A percentile compares a stretch with the other conserved stretches of the same genome.
These are phyloP conservation scores for Suillus luteus DNA, from an alignment of 768 basidiomycete species.

Conservation along the genomic window DNA sequence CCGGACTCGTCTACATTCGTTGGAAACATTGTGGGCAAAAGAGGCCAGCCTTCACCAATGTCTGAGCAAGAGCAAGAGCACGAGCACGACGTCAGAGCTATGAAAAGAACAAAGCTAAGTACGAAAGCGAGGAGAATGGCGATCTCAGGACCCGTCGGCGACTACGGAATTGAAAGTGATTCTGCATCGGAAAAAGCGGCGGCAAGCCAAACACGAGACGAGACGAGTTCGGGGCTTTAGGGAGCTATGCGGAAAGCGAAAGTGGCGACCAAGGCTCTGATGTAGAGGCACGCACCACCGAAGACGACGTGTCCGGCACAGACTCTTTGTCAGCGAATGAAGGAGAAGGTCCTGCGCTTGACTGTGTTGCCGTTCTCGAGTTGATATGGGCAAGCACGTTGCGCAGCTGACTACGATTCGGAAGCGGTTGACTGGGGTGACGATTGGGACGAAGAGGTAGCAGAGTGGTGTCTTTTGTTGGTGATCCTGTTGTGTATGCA, in stretches of 20 bases:
- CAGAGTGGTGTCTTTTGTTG: conserved; percentile 3
- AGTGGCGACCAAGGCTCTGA: conserved; percentile 12
- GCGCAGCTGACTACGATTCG: conserved; percentile 30
- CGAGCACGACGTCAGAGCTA: conserved; percentile 30
- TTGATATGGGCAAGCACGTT: conserved; percentile 25
- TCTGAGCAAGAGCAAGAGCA: conserved; percentile 9
- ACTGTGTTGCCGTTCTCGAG: conserved; percentile 23
- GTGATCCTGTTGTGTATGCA: neutral
- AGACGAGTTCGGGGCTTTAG: conserved; percentile 26
- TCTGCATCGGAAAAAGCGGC: conserved; percentile 33
- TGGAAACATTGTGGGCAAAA: conserved; percentile 58
- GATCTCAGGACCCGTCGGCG: conserved; percentile 58
- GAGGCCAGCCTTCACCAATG: conserved; percentile 39
- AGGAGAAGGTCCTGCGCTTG: conserved; percentile 11
- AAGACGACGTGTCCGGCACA: conserved; percentile 2
- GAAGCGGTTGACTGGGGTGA: conserved; percentile 33
- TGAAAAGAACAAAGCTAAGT: conserved; percentile 62
- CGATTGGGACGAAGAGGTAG: conserved; percentile 26
- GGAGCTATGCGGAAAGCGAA: conserved; percentile 27
- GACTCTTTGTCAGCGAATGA: conserved; percentile 17
- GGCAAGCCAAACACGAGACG: neutral
- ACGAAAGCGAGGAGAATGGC: conserved; percentile 52
- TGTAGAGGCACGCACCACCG: conserved; percentile 4
- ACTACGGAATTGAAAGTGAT: conserved; percentile 55
- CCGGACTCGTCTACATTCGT: conserved; percentile 52